Base-by-base conservation (phyloP, 345 rosid species). In the Hibiscus syriacus region DNA sequence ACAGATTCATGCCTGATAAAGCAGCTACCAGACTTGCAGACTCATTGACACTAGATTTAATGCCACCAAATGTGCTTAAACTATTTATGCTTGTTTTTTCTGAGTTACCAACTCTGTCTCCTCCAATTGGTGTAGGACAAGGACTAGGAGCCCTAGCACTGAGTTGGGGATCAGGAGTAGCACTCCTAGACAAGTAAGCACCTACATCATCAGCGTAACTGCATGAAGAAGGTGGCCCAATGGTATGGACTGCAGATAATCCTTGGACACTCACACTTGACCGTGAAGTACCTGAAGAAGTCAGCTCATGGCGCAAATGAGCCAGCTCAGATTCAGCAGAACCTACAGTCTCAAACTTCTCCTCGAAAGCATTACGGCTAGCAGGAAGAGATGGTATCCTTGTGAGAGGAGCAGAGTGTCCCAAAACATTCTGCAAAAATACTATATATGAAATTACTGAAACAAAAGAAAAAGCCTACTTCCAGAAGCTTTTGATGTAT, bases 371-470 rank as follows among this genome's bases (percentile, higher is more conserved):
- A 69, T 82, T 86, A 30, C 91, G 80, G 67, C 98, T 92, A 23
- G 91, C 79, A n/a, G 98, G 98, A 43, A 90, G 94, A 68, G 92
- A 87, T n/a, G n/a, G n/a, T n/a, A n/a, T n/a, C n/a, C n/a, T n/a
- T n/a, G n/a, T n/a, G n/a, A n/a, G n/a, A n/a, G 83, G 70, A 29
- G 73, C 67, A 70, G 79, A 7, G 70, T 57, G 85, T 19, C 84
- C 89, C 73, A 81, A 17, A 69, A 85, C 93, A 75, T 83, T 92
- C 96, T 92, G 82, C 79, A 82, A 4, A 45, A 23, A 43, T 9
- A 8, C 45, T 39, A 39, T 1, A 9, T 39, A 39, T 39, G 8
- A 39, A 39, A 39, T 11, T 13, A 43, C 48, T 1, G 4, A 26
- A 58, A 48, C 25, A 53, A 46, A 19, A 36, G 0, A 43, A n/a